A percentile compares a stretch with the other conserved stretches of the same genome.
Evolutionary conservation across 495 filamentous ascomycete species (phyloP).

Genomic region (Durotheca rogersii): DNA sequence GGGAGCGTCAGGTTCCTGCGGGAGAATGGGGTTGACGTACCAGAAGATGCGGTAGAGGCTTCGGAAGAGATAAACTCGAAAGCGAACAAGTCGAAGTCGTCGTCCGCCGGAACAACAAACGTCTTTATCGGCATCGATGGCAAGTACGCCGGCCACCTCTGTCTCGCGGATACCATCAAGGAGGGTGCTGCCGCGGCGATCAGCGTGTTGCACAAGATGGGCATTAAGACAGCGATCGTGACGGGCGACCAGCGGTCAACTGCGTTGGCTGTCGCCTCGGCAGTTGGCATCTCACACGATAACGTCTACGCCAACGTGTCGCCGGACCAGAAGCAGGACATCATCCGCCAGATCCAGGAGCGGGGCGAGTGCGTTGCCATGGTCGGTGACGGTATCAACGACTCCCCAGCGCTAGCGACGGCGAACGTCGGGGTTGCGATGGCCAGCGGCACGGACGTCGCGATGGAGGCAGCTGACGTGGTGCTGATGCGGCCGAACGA

Average conservation of each 20-base stretch:
- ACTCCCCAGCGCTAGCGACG: constrained; percentile 92
- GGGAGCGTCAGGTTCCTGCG: constrained; percentile 78
- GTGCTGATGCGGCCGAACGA: constrained; percentile 93
- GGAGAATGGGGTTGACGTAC: constrained; percentile 66
- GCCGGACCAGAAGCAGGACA: constrained; percentile 82
- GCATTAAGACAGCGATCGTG: constrained; percentile 84
- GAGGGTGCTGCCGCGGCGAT: constrained; percentile 79
- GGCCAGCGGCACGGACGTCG: constrained; percentile 89
- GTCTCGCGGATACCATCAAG: constrained; percentile 88
- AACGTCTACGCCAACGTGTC: constrained; percentile 80
- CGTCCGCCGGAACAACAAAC: constrained; percentile 70
- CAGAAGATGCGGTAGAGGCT: constrained; percentile 57
- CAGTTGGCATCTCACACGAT: constrained; percentile 74
- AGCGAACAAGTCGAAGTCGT: constrained; percentile 39
- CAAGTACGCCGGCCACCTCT: constrained; percentile 75
- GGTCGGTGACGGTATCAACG: constrained; percentile 99
- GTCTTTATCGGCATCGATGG: constrained; percentile 89
- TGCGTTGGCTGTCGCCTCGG: constrained; percentile 75
- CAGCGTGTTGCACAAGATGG: constrained; percentile 78
- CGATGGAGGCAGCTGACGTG: constrained; percentile 95
- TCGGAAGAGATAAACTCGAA: constrained; percentile 57
- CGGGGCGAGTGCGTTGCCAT: constrained; percentile 80
- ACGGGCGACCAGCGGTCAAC: constrained; percentile 88
- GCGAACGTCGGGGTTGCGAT: constrained; percentile 92
- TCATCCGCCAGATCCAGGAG: constrained; percentile 74